phyloP scores from a whole-genome alignment of 768 basidiomycete genomes.

The Galerina marginata region DNA sequence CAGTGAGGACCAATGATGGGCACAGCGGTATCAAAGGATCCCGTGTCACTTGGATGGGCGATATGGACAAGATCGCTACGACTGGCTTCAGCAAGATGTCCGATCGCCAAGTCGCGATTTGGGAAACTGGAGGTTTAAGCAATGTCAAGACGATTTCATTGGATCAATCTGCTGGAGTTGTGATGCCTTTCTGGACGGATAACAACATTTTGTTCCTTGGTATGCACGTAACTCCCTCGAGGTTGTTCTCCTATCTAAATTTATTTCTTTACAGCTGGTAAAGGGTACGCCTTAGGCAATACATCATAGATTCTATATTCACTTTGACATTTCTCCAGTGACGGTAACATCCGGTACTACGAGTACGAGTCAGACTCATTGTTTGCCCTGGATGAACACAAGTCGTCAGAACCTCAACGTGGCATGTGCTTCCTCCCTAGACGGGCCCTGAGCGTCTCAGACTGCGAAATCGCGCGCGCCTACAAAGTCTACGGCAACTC shows the following conservation, averaged over 20 bases:
- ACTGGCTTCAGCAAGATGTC: constrained; percentile 98
- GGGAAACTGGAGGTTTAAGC: constrained; percentile 81
- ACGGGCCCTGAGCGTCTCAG: constrained; percentile 83
- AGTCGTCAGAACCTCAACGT: constrained; percentile 90
- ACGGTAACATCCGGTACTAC: constrained; percentile 98
- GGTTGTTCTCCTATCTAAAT: not conserved
- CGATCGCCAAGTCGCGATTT: constrained; percentile 87
- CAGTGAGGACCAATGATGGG: constrained; percentile 83
- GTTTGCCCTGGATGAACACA: constrained; percentile 79
- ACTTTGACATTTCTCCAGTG: constrained; percentile 48
- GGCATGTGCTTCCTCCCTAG: constrained; percentile 98
- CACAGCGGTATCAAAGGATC: constrained; percentile 95
- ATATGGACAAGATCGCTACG: constrained; percentile 85
- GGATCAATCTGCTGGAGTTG: constrained; percentile 90
- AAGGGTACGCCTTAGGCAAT: constrained; percentile 59
- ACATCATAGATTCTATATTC: constrained; percentile 1
- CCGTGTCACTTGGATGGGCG: constrained; percentile 90
- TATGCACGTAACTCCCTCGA: constrained; percentile 33
- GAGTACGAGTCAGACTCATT: constrained; percentile 91
- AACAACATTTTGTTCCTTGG: constrained; percentile 90
- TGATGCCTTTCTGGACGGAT: constrained; percentile 98
- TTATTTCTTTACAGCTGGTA: constrained; percentile 63
- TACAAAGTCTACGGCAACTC: constrained; percentile 81
- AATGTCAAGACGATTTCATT: constrained; percentile 80
- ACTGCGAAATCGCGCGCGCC: constrained; percentile 94